Base-by-base conservation (phyloP, 2,329 filamentous ascomycete species). In the Fusarium bactridioides region DNA sequence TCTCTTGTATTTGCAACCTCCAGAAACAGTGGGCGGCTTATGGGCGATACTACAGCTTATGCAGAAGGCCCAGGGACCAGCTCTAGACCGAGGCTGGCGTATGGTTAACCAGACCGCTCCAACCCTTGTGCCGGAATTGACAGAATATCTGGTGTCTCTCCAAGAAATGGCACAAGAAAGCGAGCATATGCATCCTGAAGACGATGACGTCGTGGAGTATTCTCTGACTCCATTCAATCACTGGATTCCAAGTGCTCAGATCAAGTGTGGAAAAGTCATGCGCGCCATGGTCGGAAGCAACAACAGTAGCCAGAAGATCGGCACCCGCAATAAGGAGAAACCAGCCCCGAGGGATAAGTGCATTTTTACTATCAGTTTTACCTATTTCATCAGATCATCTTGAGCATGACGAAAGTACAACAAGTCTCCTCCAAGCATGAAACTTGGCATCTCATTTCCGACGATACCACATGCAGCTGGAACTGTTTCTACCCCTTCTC, bases 101-200 rank as follows among this genome's bases (percentile, higher is more conserved):
- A 8, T 54, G 50, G 15, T 40, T 27, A 4, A 4, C 2, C 5
- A 38, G 13, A 7, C 11, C 4, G n/a, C 33, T 25, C 48, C 29
- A 35, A 21, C n/a, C 31, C 48, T 19, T 33, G 9, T 33, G 16
- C 48, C 29, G 2, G 29, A 7, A 11, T 13, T 51, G 9, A 2
- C 5, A 19, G 48, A 51, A 19, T 51, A 19, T 13, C n/a, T 51
- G 9, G 5, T 2, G 12, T 7, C 15, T 8, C 29, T 4, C 13
- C 6, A 29, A 16, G 25, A 29, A 8, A 11, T 29, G 27, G 21
- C 10, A 21, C 48, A 12, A 51, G 29, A 33, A 51, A 35, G 9
- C 12, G 29, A 35, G n/a, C 11, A 19, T 2, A 10, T 8, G 12
- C 0, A 5, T 11, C 16, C 4, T 19, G n/a, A 13, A 51, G 9